phyloP scores from a whole-genome alignment of 495 filamentous ascomycete species.

The Darksidea phi region DNA sequence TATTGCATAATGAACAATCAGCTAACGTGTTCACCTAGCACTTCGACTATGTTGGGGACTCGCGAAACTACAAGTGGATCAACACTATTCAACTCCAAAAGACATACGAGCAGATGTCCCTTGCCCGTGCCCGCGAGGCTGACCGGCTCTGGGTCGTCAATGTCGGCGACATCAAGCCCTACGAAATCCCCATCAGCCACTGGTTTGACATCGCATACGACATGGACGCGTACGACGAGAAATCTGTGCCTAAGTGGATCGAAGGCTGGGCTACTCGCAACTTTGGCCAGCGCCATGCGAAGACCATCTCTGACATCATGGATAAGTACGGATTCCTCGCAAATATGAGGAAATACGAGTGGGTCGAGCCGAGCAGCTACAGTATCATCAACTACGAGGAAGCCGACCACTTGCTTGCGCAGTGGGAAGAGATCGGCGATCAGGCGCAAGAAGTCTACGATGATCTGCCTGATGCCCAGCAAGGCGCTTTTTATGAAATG shows the following conservation, averaged over 20 bases:
- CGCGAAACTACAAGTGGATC: slow-evolving; percentile 69
- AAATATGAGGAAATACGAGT: slow-evolving; percentile 66
- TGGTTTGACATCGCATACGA: slow-evolving; percentile 69
- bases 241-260: slow-evolving; percentile 58
- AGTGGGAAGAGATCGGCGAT: slow-evolving; percentile 59
- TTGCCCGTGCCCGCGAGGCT: slow-evolving; percentile 61
- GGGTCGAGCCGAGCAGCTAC: slow-evolving; percentile 63
- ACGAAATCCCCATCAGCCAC: slow-evolving; percentile 67
- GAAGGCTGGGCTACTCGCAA: slow-evolving; percentile 58
- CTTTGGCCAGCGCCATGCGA: slow-evolving; percentile 54
- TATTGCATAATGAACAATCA: background rate
- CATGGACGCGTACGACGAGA: slow-evolving; percentile 51
- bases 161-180: slow-evolving; percentile 69
- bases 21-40: slow-evolving; percentile 42
- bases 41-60: slow-evolving; percentile 68
- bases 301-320: slow-evolving; percentile 56
- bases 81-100: slow-evolving; percentile 67
- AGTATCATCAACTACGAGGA: slow-evolving; percentile 70
- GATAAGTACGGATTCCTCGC: slow-evolving; percentile 63
- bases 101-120: slow-evolving; percentile 64
- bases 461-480: slow-evolving; percentile 47
- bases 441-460: slow-evolving; percentile 58
- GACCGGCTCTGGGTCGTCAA: slow-evolving; percentile 74
- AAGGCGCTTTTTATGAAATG: slow-evolving; percentile 68
- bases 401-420: slow-evolving; percentile 60